phyloP scores from a whole-genome alignment of 2,329 filamentous ascomycete species.

The Lasiodiplodia citricola region DNA sequence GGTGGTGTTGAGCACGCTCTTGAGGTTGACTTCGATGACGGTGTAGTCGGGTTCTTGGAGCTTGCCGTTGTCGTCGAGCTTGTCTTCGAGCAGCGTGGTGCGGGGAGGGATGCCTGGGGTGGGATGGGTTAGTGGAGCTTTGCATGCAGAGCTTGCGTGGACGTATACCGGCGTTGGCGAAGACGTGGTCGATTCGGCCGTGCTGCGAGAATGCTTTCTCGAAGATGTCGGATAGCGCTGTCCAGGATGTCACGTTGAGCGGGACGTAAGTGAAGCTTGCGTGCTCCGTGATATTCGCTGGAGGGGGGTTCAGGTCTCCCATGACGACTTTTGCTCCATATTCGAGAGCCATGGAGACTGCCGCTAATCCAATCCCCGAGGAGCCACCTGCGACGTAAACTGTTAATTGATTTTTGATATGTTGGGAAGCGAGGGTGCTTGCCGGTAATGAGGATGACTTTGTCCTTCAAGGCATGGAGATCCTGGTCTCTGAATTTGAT shows the following conservation, averaged over 20 bases:
- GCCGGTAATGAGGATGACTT: constrained; percentile 62
- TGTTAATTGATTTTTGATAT: not conserved
- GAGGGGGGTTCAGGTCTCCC: constrained; percentile 57
- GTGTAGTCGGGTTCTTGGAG: constrained; percentile 35
- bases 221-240: constrained; percentile 58
- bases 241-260: constrained; percentile 52
- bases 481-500: constrained; percentile 54
- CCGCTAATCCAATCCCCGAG: constrained; percentile 66
- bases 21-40: constrained; percentile 38
- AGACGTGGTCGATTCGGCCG: constrained; percentile 53
- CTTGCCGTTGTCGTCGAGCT: constrained; percentile 37
- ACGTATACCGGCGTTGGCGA: constrained; percentile 42
- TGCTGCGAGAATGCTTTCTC: constrained; percentile 52
- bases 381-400: constrained; percentile 53
- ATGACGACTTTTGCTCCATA: constrained; percentile 62
- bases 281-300: constrained; percentile 33
- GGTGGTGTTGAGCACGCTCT: constrained; percentile 38
- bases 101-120: constrained; percentile 32
- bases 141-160: not conserved
- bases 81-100: constrained; percentile 36
- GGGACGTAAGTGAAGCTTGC: constrained; percentile 34
- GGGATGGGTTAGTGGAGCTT: not conserved
- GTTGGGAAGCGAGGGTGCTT: constrained; percentile 25
- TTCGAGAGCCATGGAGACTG: constrained; percentile 57
- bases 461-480: constrained; percentile 51